Conservation (phyloP, 192 early-diverging fungal genomes). For the Coemansia sp. region DNA sequence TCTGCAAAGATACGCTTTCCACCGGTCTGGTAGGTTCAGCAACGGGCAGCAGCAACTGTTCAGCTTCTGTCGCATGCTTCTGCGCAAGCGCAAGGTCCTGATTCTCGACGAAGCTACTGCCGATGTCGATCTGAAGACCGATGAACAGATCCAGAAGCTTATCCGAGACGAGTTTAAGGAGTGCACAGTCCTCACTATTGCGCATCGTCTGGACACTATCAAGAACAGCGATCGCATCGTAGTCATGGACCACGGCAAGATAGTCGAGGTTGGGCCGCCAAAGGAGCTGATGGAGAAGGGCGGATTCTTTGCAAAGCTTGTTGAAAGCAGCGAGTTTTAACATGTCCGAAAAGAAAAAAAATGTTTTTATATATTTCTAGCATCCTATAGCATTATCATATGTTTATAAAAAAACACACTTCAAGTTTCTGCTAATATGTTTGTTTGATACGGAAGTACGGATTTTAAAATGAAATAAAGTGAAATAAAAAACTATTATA, state of each 20-base stretch:
- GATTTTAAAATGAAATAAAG: too few relatives aligned
- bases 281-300: constrained; percentile 13
- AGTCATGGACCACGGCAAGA: constrained; percentile 56
- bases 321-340: constrained; percentile 8
- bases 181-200: constrained; percentile 59
- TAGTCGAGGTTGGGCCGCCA: constrained; percentile 12
- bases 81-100: constrained; percentile 56
- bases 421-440: too few relatives aligned
- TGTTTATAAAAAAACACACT: too few relatives aligned
- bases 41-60: constrained; percentile 62
- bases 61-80: constrained; percentile 58
- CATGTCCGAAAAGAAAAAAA: too few relatives aligned
- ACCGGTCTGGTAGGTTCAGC: constrained; percentile 7
- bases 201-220: constrained; percentile 68
- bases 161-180: constrained; percentile 55
- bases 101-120: constrained; percentile 69
- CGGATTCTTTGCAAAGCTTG: constrained; percentile 7
- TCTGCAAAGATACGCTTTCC: neutral
- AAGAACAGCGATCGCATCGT: constrained; percentile 67
- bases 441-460: too few relatives aligned
- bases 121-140: constrained; percentile 48
- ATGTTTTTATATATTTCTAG: too few relatives aligned
- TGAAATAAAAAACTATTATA: neutral
- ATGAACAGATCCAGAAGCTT: neutral
- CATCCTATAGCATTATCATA: too few relatives aligned